Evolutionary conservation across 805 yeast species (phyloP).

Genomic region (Pichia exigua): DNA sequence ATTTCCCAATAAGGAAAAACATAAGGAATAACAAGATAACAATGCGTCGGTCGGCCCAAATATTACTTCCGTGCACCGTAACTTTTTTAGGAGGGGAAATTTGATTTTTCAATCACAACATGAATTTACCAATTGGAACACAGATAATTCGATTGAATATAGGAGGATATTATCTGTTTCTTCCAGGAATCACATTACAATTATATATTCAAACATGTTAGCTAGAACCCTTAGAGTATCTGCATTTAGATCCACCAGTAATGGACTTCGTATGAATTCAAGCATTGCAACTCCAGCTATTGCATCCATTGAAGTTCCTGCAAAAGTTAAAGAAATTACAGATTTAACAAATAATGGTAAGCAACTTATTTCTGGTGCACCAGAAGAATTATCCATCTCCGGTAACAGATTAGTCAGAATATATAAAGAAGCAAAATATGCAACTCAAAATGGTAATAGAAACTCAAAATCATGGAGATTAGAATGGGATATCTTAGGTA

Average conservation of each 20-base stretch:
- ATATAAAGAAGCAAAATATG: slow-evolving; percentile 68
- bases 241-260: not conserved
- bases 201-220: slow-evolving; percentile 3
- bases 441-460: slow-evolving; percentile 66
- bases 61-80: not conserved
- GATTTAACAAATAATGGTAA: slow-evolving; percentile 27
- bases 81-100: not conserved
- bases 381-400: slow-evolving; percentile 48
- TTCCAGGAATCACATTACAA: not conserved
- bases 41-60: not conserved
- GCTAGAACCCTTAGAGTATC: slow-evolving; percentile 2
- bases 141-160: not conserved
- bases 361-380: slow-evolving; percentile 73
- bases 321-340: slow-evolving; percentile 14
- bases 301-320: slow-evolving; percentile 12
- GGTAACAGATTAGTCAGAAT: slow-evolving; percentile 60
- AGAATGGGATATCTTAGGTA: slow-evolving; percentile 76
- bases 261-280: slow-evolving; percentile 8
- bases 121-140: not conserved
- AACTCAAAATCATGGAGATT: slow-evolving; percentile 58
- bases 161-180: not conserved
- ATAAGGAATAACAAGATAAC: no score
- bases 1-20: not conserved
- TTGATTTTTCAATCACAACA: not conserved
- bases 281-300: slow-evolving; percentile 7